Evolutionary conservation across 2,329 filamentous ascomycete species (phyloP).

Genomic region (Alternaria triticimaculans): DNA sequence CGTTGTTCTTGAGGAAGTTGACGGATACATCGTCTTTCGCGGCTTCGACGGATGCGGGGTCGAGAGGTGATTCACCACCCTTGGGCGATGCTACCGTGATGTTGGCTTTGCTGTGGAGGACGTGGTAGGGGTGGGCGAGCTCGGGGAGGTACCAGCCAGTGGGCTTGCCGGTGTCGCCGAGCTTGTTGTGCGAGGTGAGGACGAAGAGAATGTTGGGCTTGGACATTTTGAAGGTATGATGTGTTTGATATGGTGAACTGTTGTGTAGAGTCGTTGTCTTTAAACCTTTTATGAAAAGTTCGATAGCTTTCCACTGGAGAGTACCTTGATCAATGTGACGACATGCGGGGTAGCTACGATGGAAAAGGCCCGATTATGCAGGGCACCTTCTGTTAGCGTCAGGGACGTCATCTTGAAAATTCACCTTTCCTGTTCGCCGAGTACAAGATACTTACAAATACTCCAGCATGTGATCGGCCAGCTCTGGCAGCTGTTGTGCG

Average conservation of each 20-base stretch:
- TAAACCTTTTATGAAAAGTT: background rate
- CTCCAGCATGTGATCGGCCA: background rate
- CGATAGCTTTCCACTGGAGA: background rate
- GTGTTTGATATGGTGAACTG: background rate
- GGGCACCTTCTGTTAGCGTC: background rate
- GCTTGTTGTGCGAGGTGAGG: conserved; percentile 66
- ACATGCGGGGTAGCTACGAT: conserved; percentile 9
- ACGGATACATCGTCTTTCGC: conserved; percentile 57
- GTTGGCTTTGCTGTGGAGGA: conserved; percentile 45
- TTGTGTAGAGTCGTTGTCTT: background rate
- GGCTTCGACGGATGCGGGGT: conserved; percentile 46
- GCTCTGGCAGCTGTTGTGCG: background rate
- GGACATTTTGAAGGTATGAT: conserved; percentile 7
- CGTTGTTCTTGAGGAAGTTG: conserved; percentile 58
- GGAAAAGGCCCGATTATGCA: conserved; percentile 7
- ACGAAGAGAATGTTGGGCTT: conserved; percentile 71
- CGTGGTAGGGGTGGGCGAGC: conserved; percentile 49
- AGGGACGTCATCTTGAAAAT: background rate
- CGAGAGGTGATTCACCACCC: conserved; percentile 48
- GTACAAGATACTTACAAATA: background rate
- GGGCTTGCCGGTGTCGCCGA: conserved; percentile 54
- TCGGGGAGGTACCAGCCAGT: conserved; percentile 73
- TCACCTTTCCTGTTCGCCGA: background rate
- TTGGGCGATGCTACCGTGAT: conserved; percentile 51
- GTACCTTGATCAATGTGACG: background rate